Evolutionary conservation across 768 basidiomycete genomes (phyloP), one percentile per base, ranked within the genome.

Genomic region (Dentipellis fragilis): DNA sequence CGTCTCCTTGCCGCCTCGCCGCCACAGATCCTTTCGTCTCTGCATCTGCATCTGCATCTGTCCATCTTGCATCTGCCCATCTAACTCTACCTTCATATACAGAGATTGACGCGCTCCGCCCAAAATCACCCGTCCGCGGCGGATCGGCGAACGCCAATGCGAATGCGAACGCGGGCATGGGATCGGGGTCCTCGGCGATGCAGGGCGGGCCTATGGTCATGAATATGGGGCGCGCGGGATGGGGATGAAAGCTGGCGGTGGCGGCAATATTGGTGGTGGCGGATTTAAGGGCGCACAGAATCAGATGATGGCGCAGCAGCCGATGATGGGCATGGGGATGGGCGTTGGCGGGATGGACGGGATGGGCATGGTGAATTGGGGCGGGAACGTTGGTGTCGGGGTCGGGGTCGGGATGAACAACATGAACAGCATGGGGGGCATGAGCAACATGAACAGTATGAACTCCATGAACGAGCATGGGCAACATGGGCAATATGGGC

Each of bases 71-170:
- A 29, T 29, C 29, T 51, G 23, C 19, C 35, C 47, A 21, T 46
- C 9, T 49, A 54, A 57, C 45, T 58, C 56, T 29, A 51, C 42
- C 12, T n/a, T 37, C 34, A 4, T 8, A 14, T 19, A 42, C 62
- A 67, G 92, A 94, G 61, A 90, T 95, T 62, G 90, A 95, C 54
- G 76, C 79, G 0, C 74, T 95, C 16, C 76, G 92, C 16, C 92
- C 91, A 0, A 93, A 94, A 67, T 93, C 90, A 1, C 92, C 93
- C 9, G 73, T 84, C 21, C 74, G 83, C 48, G 64, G 68, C 10
- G 70, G 73, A 19, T 59, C 64, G 17, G 14, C 59, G 39, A 58
- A 63, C 54, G 35, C 39, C 11, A 54, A 52, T n/a, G 40, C 54
- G 29, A 45, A 45, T 38, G 45, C 49, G 21, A 35, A 62, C 29